These are phyloP conservation scores for Cyclotella kingstonii DNA, from an alignment of 108 stramenopile species.

Conservation along the genomic window DNA sequence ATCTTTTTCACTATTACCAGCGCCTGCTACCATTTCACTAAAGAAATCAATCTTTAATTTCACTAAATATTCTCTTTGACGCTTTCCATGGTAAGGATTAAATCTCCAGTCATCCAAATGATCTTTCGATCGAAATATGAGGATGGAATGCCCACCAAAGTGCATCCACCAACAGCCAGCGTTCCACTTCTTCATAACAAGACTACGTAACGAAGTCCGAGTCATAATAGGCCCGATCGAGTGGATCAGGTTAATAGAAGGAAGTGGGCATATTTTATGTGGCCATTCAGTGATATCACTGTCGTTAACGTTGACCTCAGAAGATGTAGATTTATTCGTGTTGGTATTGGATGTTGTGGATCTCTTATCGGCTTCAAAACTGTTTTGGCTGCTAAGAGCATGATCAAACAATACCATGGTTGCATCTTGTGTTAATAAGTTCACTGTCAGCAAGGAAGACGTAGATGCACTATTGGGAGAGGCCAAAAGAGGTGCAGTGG, in stretches of 20 bases:
- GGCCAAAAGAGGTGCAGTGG: not conserved
- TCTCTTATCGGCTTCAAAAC: slow-evolving; percentile 3
- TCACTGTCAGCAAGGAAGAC: not conserved
- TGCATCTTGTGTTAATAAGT: too few species aligned
- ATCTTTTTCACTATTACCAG: not conserved
- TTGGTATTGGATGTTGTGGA: slow-evolving; percentile 7
- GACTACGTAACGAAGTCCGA: slow-evolving; percentile 42
- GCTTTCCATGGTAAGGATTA: slow-evolving; percentile 50
- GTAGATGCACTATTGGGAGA: not conserved
- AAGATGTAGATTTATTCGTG: not conserved
- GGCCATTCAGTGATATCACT: slow-evolving; percentile 12
- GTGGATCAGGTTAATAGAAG: slow-evolving; percentile 17
- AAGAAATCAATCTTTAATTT: slow-evolving; percentile 48
- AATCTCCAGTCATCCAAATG: slow-evolving; percentile 50
- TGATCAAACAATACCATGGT: not conserved
- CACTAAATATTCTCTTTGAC: slow-evolving; percentile 41
- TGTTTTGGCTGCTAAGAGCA: not conserved
- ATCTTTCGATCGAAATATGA: slow-evolving; percentile 39
- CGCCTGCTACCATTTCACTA: slow-evolving; percentile 24
- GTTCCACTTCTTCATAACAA: slow-evolving; percentile 54
- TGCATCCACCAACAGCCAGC: slow-evolving; percentile 36
- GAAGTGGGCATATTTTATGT: slow-evolving; percentile 29
- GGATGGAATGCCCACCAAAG: slow-evolving; percentile 25
- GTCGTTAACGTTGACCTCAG: not conserved
- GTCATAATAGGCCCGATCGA: slow-evolving; percentile 40